A percentile compares a stretch with the other conserved stretches of the same genome.
Evolutionary conservation across 352 stramenopile species (phyloP).

Genomic region (Aphanomyces astaci): DNA sequence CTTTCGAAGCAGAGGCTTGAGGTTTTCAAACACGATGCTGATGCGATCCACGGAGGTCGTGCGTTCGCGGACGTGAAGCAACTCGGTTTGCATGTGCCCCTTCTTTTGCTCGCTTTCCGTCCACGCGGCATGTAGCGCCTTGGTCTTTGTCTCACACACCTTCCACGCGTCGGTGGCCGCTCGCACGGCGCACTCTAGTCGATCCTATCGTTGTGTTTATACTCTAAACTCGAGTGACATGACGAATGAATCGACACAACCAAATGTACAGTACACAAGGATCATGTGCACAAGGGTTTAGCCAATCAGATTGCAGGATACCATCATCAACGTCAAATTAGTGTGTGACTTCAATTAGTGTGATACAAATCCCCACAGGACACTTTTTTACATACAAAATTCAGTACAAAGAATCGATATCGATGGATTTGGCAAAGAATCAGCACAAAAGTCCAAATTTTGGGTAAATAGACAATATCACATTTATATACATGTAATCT

Average conservation of each 20-base stretch:
- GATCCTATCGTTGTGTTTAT: too few relatives aligned
- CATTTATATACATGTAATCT: too few relatives aligned
- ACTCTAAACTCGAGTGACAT: too few relatives aligned
- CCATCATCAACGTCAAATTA: too few relatives aligned
- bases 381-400: too few relatives aligned
- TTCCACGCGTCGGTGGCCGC: constrained; percentile 20
- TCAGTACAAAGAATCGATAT: too few relatives aligned
- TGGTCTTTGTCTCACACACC: constrained; percentile 32
- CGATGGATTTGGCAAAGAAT: too few relatives aligned
- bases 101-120: constrained; percentile 41
- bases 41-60: constrained; percentile 2
- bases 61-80: neutral
- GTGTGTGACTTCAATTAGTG: too few relatives aligned
- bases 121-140: constrained; percentile 38
- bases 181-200: constrained; percentile 23
- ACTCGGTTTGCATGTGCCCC: constrained; percentile 27
- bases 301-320: constrained; percentile 36
- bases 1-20: constrained; percentile 13
- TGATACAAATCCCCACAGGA: too few relatives aligned
- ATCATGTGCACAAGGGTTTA: too few relatives aligned
- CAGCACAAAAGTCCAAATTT: too few relatives aligned
- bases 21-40: constrained; percentile 13
- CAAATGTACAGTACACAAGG: constrained; percentile 41
- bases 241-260: constrained; percentile 42
- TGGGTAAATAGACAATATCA: too few relatives aligned